A percentile compares a stretch with the other conserved stretches of the same genome.
Evolutionary conservation across 2,329 filamentous ascomycete genomes (phyloP).

Genomic region (Ilyonectria mors-panacis): DNA sequence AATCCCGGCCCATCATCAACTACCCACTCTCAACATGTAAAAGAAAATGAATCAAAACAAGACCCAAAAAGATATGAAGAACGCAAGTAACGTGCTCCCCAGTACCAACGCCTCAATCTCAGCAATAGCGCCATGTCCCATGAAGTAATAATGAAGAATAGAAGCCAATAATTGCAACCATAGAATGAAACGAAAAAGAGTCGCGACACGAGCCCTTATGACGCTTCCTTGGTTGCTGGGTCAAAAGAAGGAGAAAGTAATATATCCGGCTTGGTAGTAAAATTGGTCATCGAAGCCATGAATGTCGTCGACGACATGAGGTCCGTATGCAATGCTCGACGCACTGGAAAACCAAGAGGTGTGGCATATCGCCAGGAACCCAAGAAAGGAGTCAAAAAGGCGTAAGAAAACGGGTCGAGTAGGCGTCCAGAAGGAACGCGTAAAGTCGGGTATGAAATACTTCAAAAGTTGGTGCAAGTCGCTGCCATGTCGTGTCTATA

Average conservation of each 20-base stretch:
- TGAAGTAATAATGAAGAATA: constrained; percentile 39
- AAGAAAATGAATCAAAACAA: constrained; percentile 15
- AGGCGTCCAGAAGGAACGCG: constrained; percentile 33
- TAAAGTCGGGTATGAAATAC: constrained; percentile 36
- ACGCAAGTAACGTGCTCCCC: constrained; percentile 25
- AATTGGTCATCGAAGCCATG: constrained; percentile 2
- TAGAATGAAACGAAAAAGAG: constrained; percentile 34
- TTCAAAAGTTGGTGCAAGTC: constrained; percentile 44
- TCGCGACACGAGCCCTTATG: constrained; percentile 26
- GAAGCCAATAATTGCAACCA: constrained; percentile 36
- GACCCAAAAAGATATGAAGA: constrained; percentile 31
- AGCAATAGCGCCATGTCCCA: constrained; percentile 48
- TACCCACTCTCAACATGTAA: constrained; percentile 31
- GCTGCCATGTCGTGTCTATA: constrained; percentile 53
- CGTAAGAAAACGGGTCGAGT: constrained; percentile 40
- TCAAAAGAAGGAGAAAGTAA: constrained; percentile 18
- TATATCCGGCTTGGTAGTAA: neutral
- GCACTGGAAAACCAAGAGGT: constrained; percentile 25
- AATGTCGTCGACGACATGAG: constrained; percentile 12
- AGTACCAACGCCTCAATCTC: constrained; percentile 41
- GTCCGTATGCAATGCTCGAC: constrained; percentile 22
- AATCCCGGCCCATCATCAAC: constrained; percentile 31
- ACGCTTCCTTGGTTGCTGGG: constrained; percentile 16
- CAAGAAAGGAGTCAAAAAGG: constrained; percentile 38
- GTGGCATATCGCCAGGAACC: constrained; percentile 26